Percentiles rank a stretch among this genome's conserved stretches.
These are phyloP conservation scores for Cercospora zeina DNA, from an alignment of 2,329 filamentous ascomycete species.

Conservation along the genomic window DNA sequence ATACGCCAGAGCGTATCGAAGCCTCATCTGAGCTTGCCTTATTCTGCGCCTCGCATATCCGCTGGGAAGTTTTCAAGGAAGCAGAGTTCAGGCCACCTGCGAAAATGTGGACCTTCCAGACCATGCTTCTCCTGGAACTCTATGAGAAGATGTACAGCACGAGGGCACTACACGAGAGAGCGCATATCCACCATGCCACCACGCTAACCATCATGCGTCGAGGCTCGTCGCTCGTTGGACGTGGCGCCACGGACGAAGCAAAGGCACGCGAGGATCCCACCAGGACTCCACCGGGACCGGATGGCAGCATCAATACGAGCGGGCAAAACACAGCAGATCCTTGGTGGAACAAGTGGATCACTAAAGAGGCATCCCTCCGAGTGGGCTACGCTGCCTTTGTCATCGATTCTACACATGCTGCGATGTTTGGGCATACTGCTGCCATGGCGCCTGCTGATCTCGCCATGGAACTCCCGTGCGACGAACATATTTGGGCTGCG, in stretches of 20 bases:
- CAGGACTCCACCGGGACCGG: constrained; percentile 49
- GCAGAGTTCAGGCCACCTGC: constrained; percentile 85
- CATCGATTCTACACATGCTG: constrained; percentile 92
- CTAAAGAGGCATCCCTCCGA: constrained; percentile 83
- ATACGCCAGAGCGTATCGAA: constrained; percentile 71
- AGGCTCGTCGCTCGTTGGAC: constrained; percentile 85
- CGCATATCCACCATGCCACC: constrained; percentile 94
- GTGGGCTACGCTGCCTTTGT: constrained; percentile 93
- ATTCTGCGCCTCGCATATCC: constrained; percentile 88
- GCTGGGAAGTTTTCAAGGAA: constrained; percentile 95
- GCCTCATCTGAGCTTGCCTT: constrained; percentile 81
- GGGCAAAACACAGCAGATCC: constrained; percentile 71
- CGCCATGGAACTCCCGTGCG: constrained; percentile 84
- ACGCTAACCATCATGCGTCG: constrained; percentile 93
- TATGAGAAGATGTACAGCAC: constrained; percentile 99
- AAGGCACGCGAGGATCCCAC: constrained; percentile 67
- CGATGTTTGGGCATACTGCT: constrained; percentile 95
- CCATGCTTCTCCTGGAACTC: constrained; percentile 80
- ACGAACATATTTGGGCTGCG: constrained; percentile 89
- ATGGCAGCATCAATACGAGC: constrained; percentile 48
- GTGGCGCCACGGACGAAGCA: constrained; percentile 80
- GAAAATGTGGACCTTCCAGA: constrained; percentile 94
- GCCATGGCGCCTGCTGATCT: constrained; percentile 98
- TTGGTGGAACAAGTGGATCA: constrained; percentile 96
- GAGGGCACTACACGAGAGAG: constrained; percentile 84